A percentile compares a stretch with the other conserved stretches of the same genome.
Evolutionary conservation across 352 stramenopile species (phyloP).

Genomic region (Globisporangium spiculum): DNA sequence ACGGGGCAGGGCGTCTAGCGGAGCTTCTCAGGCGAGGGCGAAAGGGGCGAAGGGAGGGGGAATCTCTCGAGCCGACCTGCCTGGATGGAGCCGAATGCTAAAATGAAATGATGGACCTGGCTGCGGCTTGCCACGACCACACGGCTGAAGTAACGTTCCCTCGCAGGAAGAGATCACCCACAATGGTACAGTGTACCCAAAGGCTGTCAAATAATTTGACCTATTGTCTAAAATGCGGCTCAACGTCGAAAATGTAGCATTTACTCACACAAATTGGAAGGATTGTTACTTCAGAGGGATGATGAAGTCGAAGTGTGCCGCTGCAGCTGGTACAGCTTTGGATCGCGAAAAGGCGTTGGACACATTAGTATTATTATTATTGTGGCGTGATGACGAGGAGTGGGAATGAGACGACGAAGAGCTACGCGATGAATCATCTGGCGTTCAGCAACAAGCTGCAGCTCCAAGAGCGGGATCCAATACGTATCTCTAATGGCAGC

Average conservation of each 20-base stretch:
- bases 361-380: not conserved
- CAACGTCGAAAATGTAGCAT: not conserved
- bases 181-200: not conserved
- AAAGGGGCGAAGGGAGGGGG: not conserved
- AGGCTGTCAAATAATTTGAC: not conserved
- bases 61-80: not conserved
- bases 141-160: conserved; percentile 2
- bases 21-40: not conserved
- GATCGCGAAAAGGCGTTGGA: conserved; percentile 14
- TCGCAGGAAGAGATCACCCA: not conserved
- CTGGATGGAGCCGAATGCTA: conserved; percentile 3
- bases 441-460: conserved; percentile 19
- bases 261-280: too few species aligned
- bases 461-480: not conserved
- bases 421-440: conserved; percentile 21
- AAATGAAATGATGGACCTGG: not conserved
- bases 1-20: not conserved
- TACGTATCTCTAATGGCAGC: not conserved
- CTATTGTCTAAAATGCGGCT: not conserved
- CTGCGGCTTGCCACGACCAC: not conserved
- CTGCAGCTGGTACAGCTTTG: not conserved
- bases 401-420: not conserved
- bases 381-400: not conserved
- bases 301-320: not conserved
- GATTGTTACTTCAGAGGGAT: not conserved